phyloP scores from a whole-genome alignment of 1,284 basidiomycete species.

The Cryptococcus sp. region DNA sequence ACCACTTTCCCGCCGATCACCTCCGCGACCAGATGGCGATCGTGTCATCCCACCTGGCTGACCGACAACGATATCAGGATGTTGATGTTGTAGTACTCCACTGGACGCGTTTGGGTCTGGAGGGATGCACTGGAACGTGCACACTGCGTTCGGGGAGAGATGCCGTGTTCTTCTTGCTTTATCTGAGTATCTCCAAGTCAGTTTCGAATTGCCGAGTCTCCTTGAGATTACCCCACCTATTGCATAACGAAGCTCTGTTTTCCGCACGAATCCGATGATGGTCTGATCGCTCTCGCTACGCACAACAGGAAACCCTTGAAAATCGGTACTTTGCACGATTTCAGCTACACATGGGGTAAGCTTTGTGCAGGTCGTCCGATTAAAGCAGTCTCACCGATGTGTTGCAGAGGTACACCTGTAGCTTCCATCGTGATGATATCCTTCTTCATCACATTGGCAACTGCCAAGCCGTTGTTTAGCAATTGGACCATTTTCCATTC shows the following conservation, averaged over 20 bases:
- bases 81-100: constrained; percentile 14
- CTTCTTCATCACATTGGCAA: constrained; percentile 84
- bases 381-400: constrained; percentile 65
- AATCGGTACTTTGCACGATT: constrained; percentile 67
- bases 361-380: background rate
- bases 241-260: constrained; percentile 81
- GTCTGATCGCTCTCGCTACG: constrained; percentile 58
- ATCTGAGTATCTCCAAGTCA: constrained; percentile 56
- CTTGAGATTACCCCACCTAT: constrained; percentile 62
- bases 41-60: constrained; percentile 9
- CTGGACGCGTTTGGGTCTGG: constrained; percentile 29
- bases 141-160: constrained; percentile 66
- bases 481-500: background rate
- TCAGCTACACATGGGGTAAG: constrained; percentile 58
- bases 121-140: constrained; percentile 62
- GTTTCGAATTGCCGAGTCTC: background rate
- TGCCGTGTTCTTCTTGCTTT: constrained; percentile 66
- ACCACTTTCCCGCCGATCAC: constrained; percentile 19
- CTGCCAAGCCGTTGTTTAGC: constrained; percentile 54
- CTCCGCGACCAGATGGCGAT: constrained; percentile 6
- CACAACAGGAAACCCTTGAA: constrained; percentile 91
- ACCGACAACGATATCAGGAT: constrained; percentile 41
- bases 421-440: constrained; percentile 73
- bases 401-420: constrained; percentile 70
- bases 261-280: constrained; percentile 84